Evolutionary conservation across 2,329 filamentous ascomycete genomes (phyloP), one percentile per base, ranked within the genome.

Genomic region (Aspergillus niger): DNA sequence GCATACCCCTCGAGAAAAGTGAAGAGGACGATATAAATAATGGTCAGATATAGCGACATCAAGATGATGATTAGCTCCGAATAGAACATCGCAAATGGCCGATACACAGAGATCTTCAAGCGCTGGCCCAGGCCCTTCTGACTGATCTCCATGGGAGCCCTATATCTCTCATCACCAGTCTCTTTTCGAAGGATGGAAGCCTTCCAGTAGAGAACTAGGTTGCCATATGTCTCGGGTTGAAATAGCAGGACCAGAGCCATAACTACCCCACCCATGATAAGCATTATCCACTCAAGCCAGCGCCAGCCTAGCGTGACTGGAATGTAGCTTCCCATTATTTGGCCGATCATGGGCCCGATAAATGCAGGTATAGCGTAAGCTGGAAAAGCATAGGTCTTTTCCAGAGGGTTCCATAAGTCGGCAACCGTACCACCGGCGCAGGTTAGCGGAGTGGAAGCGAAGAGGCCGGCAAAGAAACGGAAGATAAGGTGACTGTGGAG

Each of bases 171-270:
- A 59, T 85, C 80, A 2, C 75, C 76, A 0, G 79, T 80, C 5
- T 73, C 51, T 3, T 65, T 64, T 3, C 79, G 75, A 1, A 81
- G 67, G 8, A 78, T 76, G n/a, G 67, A 65, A 2, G 77, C 77
- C 65, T 79, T 80, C 79, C 78, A 81, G 56, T 76, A 74, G 10
- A 81, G 64, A 1, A 81, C 69, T 2, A 79, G 67, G 0, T 79
- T 81, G 0, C 77, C 69, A 63, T 82, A 83, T 0, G 81, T 84
- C 67, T 85, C 82, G 1, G 81, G 82, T 20, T 81, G 76, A 63
- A 81, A 79, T 2, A 82, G 63, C 4, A 83, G 57, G 3, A 79
- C 70, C 17, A 76, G n/a, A 22, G 71, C 28, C 15, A 80, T 69
- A 2, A 76, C 67, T 1, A 71, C 59, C 2, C 67, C 72, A 5